Evolutionary conservation across 2,329 filamentous ascomycete species (phyloP), one percentile per base, ranked within the genome.

Genomic region (Exophiala sp.): DNA sequence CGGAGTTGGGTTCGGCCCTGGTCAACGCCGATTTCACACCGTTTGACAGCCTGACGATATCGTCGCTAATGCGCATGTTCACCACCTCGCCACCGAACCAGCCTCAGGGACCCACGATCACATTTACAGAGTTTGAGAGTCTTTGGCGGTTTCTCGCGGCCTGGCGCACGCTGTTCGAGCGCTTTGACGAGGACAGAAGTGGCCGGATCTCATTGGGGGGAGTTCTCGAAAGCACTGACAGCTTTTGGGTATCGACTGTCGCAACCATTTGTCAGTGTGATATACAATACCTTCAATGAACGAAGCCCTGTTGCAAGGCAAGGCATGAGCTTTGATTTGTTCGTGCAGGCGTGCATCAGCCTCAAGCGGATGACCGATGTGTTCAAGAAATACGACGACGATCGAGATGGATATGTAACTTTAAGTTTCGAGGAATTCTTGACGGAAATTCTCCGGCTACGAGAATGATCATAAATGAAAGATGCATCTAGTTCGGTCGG

Each of bases 1-100:
- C 77, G 44, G 91, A 97, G 68, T 82, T 98, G 10, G 85, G 87
- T 8, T 84, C 86, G 1, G 93, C 93, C 16, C 81, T 98, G 4
- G 90, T 97, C 52, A 98, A 98, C 65, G 91, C 90, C 48, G 93
- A 98, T 75, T 96, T 88, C 81, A 88, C 88, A 1, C 81, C 88
- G 3, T 98, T 98, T 67, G 90, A 98, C 69, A 78, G 83, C 3
- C 86, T 95, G 62, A 98, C 93, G 1, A 90, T 97, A 58, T 85
- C 85, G 64, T 95, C 97, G 88, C 96, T 98, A 90, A 96, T 98
- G 60, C 86, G 90, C 65, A 97, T 98, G 93, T 98, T 98, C 71
- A 54, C 56, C 24, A 57, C 47, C 21, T 55, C 58, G 7, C 53
- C 57, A 16, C 53, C 53, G 22, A 46, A 47, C 32, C 51, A 57